These are phyloP conservation scores for Bifiguratus adelaidae DNA, from an alignment of 192 early-diverging fungal species.

Conservation along the genomic window DNA sequence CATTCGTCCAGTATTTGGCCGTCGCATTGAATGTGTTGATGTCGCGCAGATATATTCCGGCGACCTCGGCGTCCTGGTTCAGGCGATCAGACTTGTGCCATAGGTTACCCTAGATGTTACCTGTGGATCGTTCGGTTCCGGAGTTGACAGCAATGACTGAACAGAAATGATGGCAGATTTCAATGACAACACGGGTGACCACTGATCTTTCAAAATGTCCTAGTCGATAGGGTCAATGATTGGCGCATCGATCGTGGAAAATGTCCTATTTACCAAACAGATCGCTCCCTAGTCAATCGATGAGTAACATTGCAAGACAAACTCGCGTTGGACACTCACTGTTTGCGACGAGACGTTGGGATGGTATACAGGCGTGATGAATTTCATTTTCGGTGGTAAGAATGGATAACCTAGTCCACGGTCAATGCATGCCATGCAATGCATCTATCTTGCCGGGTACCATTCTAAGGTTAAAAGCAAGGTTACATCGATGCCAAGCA, in stretches of 20 bases:
- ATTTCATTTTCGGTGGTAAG: conserved; percentile 40
- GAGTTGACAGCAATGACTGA: conserved; percentile 30
- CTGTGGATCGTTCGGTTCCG: conserved; percentile 44
- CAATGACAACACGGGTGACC: conserved; percentile 61
- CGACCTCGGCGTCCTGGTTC: conserved; percentile 44
- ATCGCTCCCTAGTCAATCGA: conserved; percentile 6
- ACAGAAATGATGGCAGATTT: conserved; percentile 34
- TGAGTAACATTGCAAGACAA: neutral
- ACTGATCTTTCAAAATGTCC: conserved; percentile 70
- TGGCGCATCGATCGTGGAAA: neutral
- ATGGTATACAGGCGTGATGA: conserved; percentile 37
- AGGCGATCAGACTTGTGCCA: neutral
- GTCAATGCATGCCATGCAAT: neutral
- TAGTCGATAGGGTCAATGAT: conserved; percentile 6
- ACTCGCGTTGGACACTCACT: conserved; percentile 8
- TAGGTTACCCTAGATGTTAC: conserved; percentile 4
- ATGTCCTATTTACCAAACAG: conserved; percentile 3
- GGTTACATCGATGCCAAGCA: neutral
- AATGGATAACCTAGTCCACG: conserved; percentile 25
- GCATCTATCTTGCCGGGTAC: no score
- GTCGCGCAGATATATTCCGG: conserved; percentile 30
- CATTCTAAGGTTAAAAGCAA: neutral
- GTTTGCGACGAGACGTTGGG: conserved; percentile 45
- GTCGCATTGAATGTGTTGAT: conserved; percentile 23
- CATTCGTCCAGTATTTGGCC: conserved; percentile 32